A percentile compares a stretch with the other conserved stretches of the same genome.
Conservation (phyloP, 1,284 basidiomycete species). For the Ustilago trichophora region DNA sequence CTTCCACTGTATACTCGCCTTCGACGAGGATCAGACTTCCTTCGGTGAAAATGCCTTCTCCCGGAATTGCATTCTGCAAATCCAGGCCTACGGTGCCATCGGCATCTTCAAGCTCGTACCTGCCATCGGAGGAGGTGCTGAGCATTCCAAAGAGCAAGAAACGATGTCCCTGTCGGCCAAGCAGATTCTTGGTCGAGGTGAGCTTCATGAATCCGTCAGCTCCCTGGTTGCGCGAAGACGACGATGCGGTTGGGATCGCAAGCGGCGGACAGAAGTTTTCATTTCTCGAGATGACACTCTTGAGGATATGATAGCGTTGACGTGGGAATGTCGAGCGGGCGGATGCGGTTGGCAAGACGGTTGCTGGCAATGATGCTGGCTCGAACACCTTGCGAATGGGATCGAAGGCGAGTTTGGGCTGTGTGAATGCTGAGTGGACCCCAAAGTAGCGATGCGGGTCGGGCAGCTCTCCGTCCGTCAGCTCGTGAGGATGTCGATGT, state of each 20-base stretch:
- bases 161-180: slow-evolving; percentile 87
- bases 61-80: slow-evolving; percentile 82
- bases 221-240: slow-evolving; percentile 3
- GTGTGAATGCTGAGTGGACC: slow-evolving; percentile 88
- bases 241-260: slow-evolving; percentile 28
- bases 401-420: slow-evolving; percentile 92
- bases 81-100: slow-evolving; percentile 91
- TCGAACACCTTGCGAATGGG: slow-evolving; percentile 83
- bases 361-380: slow-evolving; percentile 17
- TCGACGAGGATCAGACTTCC: slow-evolving; percentile 94
- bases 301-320: slow-evolving; percentile 57
- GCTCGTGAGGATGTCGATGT: slow-evolving; percentile 32
- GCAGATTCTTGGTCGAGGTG: slow-evolving; percentile 92
- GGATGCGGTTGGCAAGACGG: slow-evolving; percentile 48
- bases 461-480: slow-evolving; percentile 71
- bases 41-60: slow-evolving; percentile 95
- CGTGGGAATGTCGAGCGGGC: slow-evolving; percentile 44
- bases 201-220: slow-evolving; percentile 70
- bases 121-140: slow-evolving; percentile 85
- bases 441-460: slow-evolving; percentile 86
- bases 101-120: slow-evolving; percentile 88
- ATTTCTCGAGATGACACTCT: slow-evolving; percentile 59
- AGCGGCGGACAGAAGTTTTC: slow-evolving; percentile 65
- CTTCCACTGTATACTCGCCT: slow-evolving; percentile 94
- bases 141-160: slow-evolving; percentile 96